Evolutionary conservation across 2,329 filamentous ascomycete species (phyloP), one percentile per base, ranked within the genome.

Genomic region (Paecilomyces dactylethromorphus): DNA sequence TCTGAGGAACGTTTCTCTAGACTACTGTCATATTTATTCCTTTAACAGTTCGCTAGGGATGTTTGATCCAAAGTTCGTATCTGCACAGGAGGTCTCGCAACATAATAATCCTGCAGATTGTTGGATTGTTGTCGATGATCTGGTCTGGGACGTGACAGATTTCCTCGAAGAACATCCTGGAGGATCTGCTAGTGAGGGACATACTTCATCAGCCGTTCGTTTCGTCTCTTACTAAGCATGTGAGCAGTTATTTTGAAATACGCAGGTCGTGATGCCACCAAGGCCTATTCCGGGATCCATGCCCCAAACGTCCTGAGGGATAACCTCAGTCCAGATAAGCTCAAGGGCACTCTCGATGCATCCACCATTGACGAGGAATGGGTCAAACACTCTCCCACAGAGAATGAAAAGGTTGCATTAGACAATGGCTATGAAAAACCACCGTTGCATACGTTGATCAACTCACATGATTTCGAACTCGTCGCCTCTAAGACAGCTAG

Each of bases 111-210:
- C 75, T 33, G 66, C 78, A 56, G 72, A 86, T 63, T 81, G 83
- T 65, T 91, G 88, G 88, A 82, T 90, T 59, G 86, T 88, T 18
- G 81, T 90, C 22, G 82, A 89, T 69, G 82, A 82, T 53, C 81
- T 83, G 65, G 85, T 90, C 29, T 89, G 86, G 76, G 85, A 90
- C 69, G 74, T 90, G 52, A 87, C 84, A 24, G 79, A 84, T 15
- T 90, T 90, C 69, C 78, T 85, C 10, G 81, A 82, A n/a, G 78
- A 85, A 60, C 85, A 87, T 69, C 84, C 85, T 3, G 84, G 85
- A 31, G 85, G 85, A 22, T 74, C 83, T 54, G 79, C 75, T 51
- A 82, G 83, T 79, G 70, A 68, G 76, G 22, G 3, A 59, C 61
- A 58, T 21, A 59, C 60, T 35, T 56, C 54, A 31, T 29, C 33